phyloP scores from a whole-genome alignment of 495 filamentous ascomycete species.

The Aspergillus sclerotiicarbonarius region DNA sequence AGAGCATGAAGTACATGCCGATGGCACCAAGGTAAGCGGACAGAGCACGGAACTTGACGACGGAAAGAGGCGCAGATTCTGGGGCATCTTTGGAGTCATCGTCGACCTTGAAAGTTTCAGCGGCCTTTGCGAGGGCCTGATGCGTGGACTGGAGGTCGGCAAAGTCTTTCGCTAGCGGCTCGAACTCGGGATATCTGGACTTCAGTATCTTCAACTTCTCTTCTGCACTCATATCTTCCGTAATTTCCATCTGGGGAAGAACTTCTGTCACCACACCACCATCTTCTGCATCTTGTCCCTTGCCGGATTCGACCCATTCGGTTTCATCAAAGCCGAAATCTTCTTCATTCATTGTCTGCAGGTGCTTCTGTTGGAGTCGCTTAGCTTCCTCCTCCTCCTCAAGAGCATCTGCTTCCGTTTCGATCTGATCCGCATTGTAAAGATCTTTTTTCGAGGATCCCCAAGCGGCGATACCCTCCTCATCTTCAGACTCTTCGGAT shows the following conservation, averaged over 20 bases:
- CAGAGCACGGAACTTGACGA: conserved; percentile 71
- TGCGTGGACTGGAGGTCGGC: conserved; percentile 66
- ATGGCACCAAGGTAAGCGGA: conserved; percentile 81
- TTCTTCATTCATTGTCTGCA: conserved; percentile 78
- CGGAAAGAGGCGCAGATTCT: conserved; percentile 45
- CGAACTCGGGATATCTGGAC: conserved; percentile 86
- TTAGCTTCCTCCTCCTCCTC: conserved; percentile 90
- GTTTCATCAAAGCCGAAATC: conserved; percentile 91
- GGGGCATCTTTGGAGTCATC: conserved; percentile 30
- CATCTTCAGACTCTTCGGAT: conserved; percentile 40
- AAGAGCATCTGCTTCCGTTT: conserved; percentile 86
- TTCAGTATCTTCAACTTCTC: conserved; percentile 76
- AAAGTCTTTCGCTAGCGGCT: conserved; percentile 78
- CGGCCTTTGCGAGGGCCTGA: conserved; percentile 53
- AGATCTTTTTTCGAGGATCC: conserved; percentile 86
- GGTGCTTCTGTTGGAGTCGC: conserved; percentile 82
- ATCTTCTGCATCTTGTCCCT: conserved; percentile 39
- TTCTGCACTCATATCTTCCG: conserved; percentile 70
- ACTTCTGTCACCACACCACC: conserved; percentile 71
- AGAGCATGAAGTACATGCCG: conserved; percentile 88
- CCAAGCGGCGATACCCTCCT: conserved; percentile 76
- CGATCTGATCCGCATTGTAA: conserved; percentile 85
- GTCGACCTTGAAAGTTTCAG: conserved; percentile 48
- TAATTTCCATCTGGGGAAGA: conserved; percentile 76
- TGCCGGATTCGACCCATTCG: conserved; percentile 65